These are phyloP conservation scores for Vigna radiata DNA, from an alignment of 306 rosid species.

Conservation along the genomic window DNA sequence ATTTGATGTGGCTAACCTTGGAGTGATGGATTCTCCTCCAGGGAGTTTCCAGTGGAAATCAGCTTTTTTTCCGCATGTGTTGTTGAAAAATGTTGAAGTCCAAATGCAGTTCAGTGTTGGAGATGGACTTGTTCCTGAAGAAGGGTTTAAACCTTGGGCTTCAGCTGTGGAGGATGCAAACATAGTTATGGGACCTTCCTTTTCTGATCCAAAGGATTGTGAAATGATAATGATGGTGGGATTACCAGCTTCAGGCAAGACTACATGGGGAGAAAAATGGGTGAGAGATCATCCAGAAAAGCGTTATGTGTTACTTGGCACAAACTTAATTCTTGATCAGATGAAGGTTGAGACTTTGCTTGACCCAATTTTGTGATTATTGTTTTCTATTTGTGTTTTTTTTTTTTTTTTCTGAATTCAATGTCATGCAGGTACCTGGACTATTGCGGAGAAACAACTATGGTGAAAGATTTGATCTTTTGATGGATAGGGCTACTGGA, in stretches of 20 bases:
- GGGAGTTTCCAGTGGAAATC: slow-evolving; percentile 45
- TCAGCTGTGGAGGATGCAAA: slow-evolving; percentile 55
- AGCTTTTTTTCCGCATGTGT: slow-evolving; percentile 62
- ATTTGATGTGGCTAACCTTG: slow-evolving; percentile 52
- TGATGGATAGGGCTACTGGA: no score
- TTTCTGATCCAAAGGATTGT: slow-evolving; percentile 50
- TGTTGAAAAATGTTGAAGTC: slow-evolving; percentile 64
- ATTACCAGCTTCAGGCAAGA: slow-evolving; percentile 69
- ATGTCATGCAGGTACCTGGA: no score
- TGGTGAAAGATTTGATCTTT: no score
- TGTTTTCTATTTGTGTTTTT: no score
- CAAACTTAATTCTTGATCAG: no score
- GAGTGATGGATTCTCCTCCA: slow-evolving; percentile 41
- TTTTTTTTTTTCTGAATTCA: no score
- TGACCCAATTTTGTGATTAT: no score
- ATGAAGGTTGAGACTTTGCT: no score
- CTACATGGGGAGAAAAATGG: slow-evolving; percentile 74
- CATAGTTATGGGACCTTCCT: slow-evolving; percentile 51
- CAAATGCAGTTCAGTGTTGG: slow-evolving; percentile 65
- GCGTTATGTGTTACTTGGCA: slow-evolving; percentile 44
- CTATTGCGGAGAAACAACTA: no score
- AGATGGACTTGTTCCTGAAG: slow-evolving; percentile 61
- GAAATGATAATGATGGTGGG: slow-evolving; percentile 73
- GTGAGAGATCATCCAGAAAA: slow-evolving; percentile 59
- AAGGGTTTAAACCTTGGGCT: slow-evolving; percentile 62